These are phyloP conservation scores for Oxytropis ochrocephala DNA, from an alignment of 306 rosid genomes.

Conservation along the genomic window DNA sequence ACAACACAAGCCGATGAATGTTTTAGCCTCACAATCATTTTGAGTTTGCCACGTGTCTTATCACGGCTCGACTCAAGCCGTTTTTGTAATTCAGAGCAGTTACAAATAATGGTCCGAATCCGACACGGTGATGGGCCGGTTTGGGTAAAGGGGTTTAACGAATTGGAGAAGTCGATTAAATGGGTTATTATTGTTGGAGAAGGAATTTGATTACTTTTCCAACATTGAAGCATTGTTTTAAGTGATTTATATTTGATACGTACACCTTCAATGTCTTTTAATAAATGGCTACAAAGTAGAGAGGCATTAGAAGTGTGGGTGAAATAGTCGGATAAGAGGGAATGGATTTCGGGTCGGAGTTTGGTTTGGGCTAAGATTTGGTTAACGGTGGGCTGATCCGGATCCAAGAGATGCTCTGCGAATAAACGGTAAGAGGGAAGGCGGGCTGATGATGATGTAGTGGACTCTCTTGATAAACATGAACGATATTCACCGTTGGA, in stretches of 20 bases:
- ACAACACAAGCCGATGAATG: conserved; percentile 35
- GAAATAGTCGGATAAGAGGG: conserved; percentile 52
- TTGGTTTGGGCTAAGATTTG: conserved; percentile 31
- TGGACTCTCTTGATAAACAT: conserved; percentile 28
- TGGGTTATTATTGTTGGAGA: not conserved
- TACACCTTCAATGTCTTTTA: conserved; percentile 46
- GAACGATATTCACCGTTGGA: conserved; percentile 20
- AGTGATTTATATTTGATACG: conserved; percentile 35
- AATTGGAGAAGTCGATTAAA: conserved; percentile 22
- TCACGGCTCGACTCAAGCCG: conserved; percentile 47
- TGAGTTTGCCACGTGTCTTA: conserved; percentile 32
- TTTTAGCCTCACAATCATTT: conserved; percentile 9
- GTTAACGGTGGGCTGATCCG: conserved; percentile 40
- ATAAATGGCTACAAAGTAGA: conserved; percentile 41
- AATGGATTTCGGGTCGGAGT: conserved; percentile 5
- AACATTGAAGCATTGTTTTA: conserved; percentile 20
- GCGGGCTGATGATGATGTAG: conserved; percentile 51
- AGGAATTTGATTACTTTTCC: not conserved
- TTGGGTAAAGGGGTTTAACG: conserved; percentile 21
- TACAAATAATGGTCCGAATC: conserved; percentile 10
- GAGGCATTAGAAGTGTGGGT: conserved; percentile 59
- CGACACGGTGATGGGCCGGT: not conserved
- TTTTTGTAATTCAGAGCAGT: conserved; percentile 36
- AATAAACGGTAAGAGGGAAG: conserved; percentile 79
- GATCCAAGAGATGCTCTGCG: conserved; percentile 63